Evolutionary conservation across 305 asterid genomes (phyloP).

Genomic region (Fraxinus velutina): DNA sequence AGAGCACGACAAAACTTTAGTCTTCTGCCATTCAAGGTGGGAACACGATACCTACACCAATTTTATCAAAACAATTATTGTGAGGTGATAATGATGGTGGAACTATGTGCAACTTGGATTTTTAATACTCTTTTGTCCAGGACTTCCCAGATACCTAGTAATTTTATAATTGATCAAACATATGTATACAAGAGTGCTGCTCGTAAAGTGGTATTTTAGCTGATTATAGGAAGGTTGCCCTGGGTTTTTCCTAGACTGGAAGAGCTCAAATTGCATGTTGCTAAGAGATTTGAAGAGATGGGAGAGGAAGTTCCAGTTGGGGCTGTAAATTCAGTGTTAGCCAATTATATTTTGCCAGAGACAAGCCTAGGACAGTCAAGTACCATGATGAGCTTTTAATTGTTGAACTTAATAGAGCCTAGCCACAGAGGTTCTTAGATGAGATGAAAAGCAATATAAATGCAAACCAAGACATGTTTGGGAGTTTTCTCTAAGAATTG

Average conservation of each 20-base stretch:
- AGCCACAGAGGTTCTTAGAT: neutral
- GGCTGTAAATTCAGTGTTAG: slow-evolving; percentile 48
- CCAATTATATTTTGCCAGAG: neutral
- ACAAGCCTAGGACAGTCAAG: neutral
- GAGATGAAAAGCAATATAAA: neutral
- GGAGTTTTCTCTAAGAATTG: neutral
- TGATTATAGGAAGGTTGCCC: slow-evolving; percentile 21
- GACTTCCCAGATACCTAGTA: slow-evolving; percentile 56
- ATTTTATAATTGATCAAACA: slow-evolving; percentile 59
- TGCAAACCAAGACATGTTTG: neutral
- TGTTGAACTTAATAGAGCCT: neutral
- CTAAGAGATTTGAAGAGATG: slow-evolving; percentile 40
- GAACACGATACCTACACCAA: slow-evolving; percentile 39
- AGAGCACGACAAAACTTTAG: slow-evolving; percentile 54
- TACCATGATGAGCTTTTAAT: neutral
- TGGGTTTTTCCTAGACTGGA: slow-evolving; percentile 45
- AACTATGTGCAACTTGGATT: slow-evolving; percentile 48
- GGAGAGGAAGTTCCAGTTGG: slow-evolving; percentile 46
- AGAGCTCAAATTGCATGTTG: slow-evolving; percentile 44
- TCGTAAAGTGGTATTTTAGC: slow-evolving; percentile 49
- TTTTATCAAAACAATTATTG: slow-evolving; percentile 36
- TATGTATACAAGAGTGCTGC: slow-evolving; percentile 51
- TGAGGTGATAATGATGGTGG: slow-evolving; percentile 59
- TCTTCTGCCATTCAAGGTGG: slow-evolving; percentile 39
- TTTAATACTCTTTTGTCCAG: slow-evolving; percentile 47